Conservation (phyloP, 2,329 filamentous ascomycete species). For the Fusarium denticulatum region DNA sequence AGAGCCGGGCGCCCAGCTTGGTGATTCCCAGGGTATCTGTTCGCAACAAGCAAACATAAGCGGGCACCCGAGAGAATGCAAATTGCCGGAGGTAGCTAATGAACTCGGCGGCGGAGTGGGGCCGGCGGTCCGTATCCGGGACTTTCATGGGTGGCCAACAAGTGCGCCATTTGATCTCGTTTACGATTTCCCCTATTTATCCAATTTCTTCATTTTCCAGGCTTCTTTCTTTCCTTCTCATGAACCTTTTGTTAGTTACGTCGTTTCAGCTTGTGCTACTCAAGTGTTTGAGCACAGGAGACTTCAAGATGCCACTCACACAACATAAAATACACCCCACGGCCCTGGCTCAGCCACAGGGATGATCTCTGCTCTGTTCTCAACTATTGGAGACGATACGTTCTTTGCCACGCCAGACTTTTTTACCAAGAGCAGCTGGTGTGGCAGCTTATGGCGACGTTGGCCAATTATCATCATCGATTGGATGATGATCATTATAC, state of each 20-base stretch:
- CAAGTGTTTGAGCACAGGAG: not conserved
- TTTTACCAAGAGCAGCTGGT: not conserved
- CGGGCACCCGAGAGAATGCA: not conserved
- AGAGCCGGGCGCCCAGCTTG: not conserved
- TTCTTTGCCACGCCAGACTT: not conserved
- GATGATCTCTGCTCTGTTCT: not conserved
- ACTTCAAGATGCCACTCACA: constrained; percentile 1
- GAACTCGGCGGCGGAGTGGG: not conserved
- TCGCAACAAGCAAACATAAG: not conserved
- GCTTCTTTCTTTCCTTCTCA: not conserved
- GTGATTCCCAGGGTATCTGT: not conserved
- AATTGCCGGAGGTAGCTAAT: not conserved
- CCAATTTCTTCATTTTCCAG: not conserved
- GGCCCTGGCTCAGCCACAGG: not conserved
- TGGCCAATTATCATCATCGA: not conserved
- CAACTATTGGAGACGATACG: not conserved
- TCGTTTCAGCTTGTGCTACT: not conserved
- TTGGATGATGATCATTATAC: not conserved
- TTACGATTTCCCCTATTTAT: not conserved
- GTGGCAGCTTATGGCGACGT: not conserved
- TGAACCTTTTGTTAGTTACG: too few species aligned
- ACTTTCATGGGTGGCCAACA: not conserved
- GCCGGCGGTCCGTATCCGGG: not conserved
- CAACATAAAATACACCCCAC: not conserved
- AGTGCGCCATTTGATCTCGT: not conserved